phyloP scores from a whole-genome alignment of 345 rosid genomes.

The Ailanthus altissimus region DNA sequence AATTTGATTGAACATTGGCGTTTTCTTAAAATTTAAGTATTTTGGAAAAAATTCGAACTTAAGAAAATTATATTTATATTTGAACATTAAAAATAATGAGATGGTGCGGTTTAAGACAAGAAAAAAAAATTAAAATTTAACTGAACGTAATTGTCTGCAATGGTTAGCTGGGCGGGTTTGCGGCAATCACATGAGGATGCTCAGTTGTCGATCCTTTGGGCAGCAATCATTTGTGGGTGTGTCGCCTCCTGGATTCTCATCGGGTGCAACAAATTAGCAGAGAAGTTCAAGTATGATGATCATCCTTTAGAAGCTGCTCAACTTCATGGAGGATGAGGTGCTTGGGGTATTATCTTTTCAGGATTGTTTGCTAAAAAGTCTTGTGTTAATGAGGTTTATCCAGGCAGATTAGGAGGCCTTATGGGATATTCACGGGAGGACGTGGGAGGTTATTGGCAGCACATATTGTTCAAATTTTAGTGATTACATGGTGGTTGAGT shows the following conservation, averaged over 20 bases:
- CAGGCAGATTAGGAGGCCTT: constrained; percentile 25
- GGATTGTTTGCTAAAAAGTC: constrained; percentile 45
- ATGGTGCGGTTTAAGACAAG: too few species aligned
- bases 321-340: constrained; percentile 60
- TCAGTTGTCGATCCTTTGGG: constrained; percentile 63
- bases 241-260: constrained; percentile 53
- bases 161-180: constrained; percentile 63
- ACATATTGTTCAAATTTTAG: constrained; percentile 39
- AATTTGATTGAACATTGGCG: neutral
- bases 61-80: too few species aligned
- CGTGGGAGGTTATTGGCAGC: constrained; percentile 43
- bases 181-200: constrained; percentile 53
- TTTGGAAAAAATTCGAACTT: too few species aligned
- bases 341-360: constrained; percentile 60
- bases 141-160: constrained; percentile 65
- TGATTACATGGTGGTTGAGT: constrained; percentile 43
- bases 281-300: constrained; percentile 47
- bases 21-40: too few species aligned
- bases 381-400: constrained; percentile 44
- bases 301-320: constrained; percentile 64
- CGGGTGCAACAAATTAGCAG: constrained; percentile 51
- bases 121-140: too few species aligned
- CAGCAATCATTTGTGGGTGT: constrained; percentile 52
- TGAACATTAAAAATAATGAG: too few species aligned
- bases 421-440: constrained; percentile 50